Conservation (phyloP, 805 yeast species). For the Citeromyces matritensis region DNA sequence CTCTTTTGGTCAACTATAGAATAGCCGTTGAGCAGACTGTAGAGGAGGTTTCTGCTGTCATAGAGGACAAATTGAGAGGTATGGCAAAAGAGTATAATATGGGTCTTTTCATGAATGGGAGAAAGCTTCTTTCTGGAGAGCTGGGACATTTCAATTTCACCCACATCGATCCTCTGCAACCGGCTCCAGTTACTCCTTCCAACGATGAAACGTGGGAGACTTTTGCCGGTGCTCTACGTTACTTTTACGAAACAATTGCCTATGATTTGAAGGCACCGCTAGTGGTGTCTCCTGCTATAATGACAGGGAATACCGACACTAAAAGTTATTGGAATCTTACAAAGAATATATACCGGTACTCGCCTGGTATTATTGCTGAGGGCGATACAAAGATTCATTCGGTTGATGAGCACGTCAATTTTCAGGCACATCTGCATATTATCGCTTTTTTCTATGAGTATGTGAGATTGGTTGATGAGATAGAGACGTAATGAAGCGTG, state of each 20-base stretch:
- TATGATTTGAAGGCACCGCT: conserved; percentile 18
- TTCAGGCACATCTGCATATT: conserved; percentile 38
- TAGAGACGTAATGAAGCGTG: too few species aligned
- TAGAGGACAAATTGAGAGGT: conserved; percentile 18
- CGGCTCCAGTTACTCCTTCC: conserved; percentile 22
- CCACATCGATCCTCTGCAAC: conserved; percentile 12
- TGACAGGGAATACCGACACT: conserved; percentile 52
- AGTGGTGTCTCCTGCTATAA: not conserved
- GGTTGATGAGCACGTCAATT: conserved; percentile 38
- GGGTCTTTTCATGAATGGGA: conserved; percentile 24
- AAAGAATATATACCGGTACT: conserved; percentile 37
- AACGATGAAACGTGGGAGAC: conserved; percentile 20
- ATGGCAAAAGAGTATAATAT: conserved; percentile 29
- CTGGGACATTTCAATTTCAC: conserved; percentile 23
- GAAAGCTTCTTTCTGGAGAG: conserved; percentile 11
- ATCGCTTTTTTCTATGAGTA: conserved; percentile 39
- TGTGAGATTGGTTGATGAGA: conserved; percentile 12
- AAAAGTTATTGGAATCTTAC: conserved; percentile 42
- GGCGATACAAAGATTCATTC: conserved; percentile 31
- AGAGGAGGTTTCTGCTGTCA: conserved; percentile 31
- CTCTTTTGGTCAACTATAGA: conserved; percentile 42
- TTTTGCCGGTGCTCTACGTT: conserved; percentile 35
- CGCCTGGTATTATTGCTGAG: conserved; percentile 16
- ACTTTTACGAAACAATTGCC: conserved; percentile 10
- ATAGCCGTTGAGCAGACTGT: conserved; percentile 20